A percentile compares a stretch with the other conserved stretches of the same genome.
These are phyloP conservation scores for Solanum hybrid DNA, from an alignment of 305 asterid genomes.

Conservation along the genomic window DNA sequence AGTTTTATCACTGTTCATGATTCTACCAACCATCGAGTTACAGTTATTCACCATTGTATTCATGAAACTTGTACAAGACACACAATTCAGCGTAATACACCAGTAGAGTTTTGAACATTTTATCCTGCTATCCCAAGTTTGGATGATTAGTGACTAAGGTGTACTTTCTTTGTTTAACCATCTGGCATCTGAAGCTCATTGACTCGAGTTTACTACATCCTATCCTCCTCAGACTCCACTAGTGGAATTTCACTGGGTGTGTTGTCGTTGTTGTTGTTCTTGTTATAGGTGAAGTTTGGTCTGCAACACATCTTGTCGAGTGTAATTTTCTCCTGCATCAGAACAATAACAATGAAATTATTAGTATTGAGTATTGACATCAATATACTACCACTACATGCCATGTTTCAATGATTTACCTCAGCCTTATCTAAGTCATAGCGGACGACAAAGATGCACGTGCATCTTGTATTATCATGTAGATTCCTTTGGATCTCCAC, in stretches of 20 bases:
- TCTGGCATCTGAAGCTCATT: background rate
- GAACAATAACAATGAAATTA: background rate
- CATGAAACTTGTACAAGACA: background rate
- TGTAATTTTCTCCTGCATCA: constrained; percentile 28
- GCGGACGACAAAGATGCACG: constrained; percentile 57
- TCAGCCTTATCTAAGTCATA: constrained; percentile 45
- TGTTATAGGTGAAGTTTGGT: constrained; percentile 12
- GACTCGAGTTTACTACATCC: background rate
- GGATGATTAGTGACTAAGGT: background rate
- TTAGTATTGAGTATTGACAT: background rate
- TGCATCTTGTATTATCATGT: constrained; percentile 39
- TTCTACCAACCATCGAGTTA: background rate
- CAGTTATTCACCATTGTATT: background rate
- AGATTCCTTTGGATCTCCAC: constrained; percentile 34
- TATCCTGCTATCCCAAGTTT: background rate
- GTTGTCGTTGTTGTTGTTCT: background rate
- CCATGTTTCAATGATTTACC: constrained; percentile 27
- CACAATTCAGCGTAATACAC: background rate
- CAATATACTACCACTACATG: background rate
- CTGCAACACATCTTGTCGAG: constrained; percentile 42
- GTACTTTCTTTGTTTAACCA: background rate
- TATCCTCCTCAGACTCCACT: background rate
- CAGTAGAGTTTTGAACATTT: background rate
- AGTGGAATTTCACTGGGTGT: background rate
- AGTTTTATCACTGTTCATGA: background rate